phyloP scores from a whole-genome alignment of 495 filamentous ascomycete genomes.

The Aspergillus baeticus region DNA sequence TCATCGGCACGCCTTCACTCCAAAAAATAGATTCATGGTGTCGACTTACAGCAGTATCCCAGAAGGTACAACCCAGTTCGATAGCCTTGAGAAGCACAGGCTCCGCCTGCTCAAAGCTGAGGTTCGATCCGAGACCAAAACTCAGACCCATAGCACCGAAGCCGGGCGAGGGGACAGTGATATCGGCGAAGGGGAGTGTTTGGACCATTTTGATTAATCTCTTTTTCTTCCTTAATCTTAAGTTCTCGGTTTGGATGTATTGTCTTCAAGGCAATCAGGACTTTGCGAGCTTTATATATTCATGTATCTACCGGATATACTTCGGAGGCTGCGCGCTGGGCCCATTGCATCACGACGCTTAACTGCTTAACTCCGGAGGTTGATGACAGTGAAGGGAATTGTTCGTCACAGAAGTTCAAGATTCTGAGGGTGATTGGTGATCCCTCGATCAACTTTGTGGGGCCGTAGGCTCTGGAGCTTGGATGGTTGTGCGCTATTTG shows the following conservation, averaged over 20 bases:
- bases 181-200: constrained; percentile 39
- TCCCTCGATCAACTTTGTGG: background rate
- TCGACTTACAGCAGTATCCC: constrained; percentile 49
- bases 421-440: background rate
- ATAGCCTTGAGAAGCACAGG: constrained; percentile 50
- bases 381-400: no score
- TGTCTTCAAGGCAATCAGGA: background rate
- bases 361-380: no score
- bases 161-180: constrained; percentile 42
- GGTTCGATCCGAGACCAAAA: constrained; percentile 39
- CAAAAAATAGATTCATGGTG: background rate
- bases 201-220: constrained; percentile 46
- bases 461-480: no score
- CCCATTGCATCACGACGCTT: no score
- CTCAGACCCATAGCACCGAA: constrained; percentile 49
- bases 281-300: background rate
- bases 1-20: no score
- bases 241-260: background rate
- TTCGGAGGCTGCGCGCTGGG: no score
- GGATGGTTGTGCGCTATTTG: background rate
- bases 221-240: background rate
- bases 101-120: constrained; percentile 46
- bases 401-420: background rate
- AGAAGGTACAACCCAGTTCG: constrained; percentile 52
- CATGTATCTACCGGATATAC: no score